Evolutionary conservation across 1,139 yeast genomes (phyloP), one percentile per base, ranked within the genome.

Genomic region (Pneumocystis oryctolagi): DNA sequence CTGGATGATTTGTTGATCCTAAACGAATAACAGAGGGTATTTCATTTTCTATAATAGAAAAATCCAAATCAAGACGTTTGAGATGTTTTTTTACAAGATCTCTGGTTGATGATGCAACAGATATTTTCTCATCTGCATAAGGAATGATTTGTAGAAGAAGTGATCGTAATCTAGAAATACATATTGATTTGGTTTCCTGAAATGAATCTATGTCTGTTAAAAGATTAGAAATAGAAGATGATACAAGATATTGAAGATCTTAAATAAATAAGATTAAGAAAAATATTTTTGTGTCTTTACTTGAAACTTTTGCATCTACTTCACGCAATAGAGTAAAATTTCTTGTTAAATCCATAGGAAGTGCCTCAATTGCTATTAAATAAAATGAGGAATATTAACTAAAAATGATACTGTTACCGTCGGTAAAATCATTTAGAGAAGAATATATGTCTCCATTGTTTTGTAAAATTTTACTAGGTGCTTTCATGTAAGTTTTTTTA

Each of bases 51-150:
- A 90, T 80, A 63, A 85, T 83, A 65, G 80, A 78, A 75, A 83
- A 90, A 71, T 89, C 96, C 68, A 85, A 82, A 71, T 90, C 87
- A 67, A 92, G 80, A 61, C 97, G 78, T 62, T 78, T 79, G 68
- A 88, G 77, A 70, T 89, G 88, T 67, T 84, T 82, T 57, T 79
- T 77, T 62, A 89, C 80, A 30, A 85, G 80, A 69, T 90, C 97
- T 37, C 88, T 81, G 34, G 97, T 96, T 53, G 89, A 86, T 1
- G 92, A 85, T 2, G 97, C 94, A 53, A 92, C 97, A 72, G 92
- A 97, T 95, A 92, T 89, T 74, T 92, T 92, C 72, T 92, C 97
- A 71, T 92, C 98, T 65, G 92, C 76, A 68, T 96, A 89, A 0
- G 97, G 97, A 77, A 92, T 84, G 62, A 92, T 79, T 66, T 87